Base-by-base conservation (phyloP, 306 rosid species). In the Quercus aquifolioides region DNA sequence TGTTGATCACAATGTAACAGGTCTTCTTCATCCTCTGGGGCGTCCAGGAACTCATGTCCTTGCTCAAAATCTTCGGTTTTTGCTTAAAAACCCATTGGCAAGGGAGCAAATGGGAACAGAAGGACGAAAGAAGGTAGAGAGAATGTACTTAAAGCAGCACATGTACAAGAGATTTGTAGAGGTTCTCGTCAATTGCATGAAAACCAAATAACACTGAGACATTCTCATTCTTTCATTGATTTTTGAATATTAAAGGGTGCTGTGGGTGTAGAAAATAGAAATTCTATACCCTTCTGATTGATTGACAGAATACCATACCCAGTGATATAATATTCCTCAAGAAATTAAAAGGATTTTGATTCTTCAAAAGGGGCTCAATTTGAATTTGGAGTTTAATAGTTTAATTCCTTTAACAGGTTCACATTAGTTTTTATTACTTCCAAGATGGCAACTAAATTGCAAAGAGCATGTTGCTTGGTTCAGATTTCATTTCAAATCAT, bases 11-110 rank as follows among this genome's bases (percentile, higher is more conserved):
- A 92, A 90, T 38, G 89, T 91, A 54, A 91, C 89, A 5, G 97
- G 98, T 74, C 90, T 94, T 82, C 89, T 89, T 85, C 97, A 92
- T 84, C 93, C 97, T 21, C 28, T 80, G 3, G 94, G 97, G 55
- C 91, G 83, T 17, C 52, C 59, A 5, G 97, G 97, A 76, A 88
- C 85, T 56, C 85, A 5, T 15, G 78, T 74, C 28, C 92, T 94
- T 3, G 88, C 97, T 6, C 71, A 83, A 52, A 91, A 92, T 73
- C 86, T 94, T 30, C 60, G n/a, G 87, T 81, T 88, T 86, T 85
- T 92, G 82, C 93, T 94, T 38, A 80, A 89, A 81, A 89, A 84
- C 72, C 86, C 74, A 21, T 78, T 41, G 58, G 84, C 56, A 15
- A 88, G 98, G 86, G 87, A 87, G 78, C 69, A 85, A 85, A 94